Conservation (phyloP, 345 rosid genomes). For the Viola odorata region DNA sequence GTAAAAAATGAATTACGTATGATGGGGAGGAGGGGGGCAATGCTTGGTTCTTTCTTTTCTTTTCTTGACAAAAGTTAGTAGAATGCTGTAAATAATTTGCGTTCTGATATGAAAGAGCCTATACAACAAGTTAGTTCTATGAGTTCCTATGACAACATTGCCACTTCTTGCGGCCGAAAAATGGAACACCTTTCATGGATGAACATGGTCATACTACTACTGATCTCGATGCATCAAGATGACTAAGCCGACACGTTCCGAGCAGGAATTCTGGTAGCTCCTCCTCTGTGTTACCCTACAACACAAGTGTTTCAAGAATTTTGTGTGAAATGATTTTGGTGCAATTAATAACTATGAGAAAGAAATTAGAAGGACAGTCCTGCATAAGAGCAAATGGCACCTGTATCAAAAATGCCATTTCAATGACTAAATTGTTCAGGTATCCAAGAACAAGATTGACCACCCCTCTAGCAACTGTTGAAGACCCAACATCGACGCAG, state of each 20-base stretch:
- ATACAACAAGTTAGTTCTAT: background rate
- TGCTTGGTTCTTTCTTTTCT: no score
- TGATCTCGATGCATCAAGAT: slow-evolving; percentile 63
- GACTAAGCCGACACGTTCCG: slow-evolving; percentile 76
- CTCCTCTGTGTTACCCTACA: slow-evolving; percentile 79
- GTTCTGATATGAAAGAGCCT: no score
- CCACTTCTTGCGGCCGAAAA: background rate
- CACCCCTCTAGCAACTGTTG: slow-evolving; percentile 85
- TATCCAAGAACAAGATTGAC: slow-evolving; percentile 78
- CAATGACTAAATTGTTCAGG: slow-evolving; percentile 71
- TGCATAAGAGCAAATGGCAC: slow-evolving; percentile 18
- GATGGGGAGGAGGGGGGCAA: no score
- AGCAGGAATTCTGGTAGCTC: slow-evolving; percentile 84
- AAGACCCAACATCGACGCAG: slow-evolving; percentile 80
- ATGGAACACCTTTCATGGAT: background rate
- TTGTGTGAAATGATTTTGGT: background rate
- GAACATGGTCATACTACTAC: slow-evolving; percentile 24
- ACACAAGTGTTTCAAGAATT: background rate
- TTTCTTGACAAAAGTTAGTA: no score
- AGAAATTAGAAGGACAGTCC: background rate
- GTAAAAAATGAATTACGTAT: no score
- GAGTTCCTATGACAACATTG: background rate
- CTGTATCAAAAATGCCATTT: slow-evolving; percentile 93
- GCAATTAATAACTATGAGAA: background rate
- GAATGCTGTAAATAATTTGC: no score